Base-by-base conservation (phyloP, 768 basidiomycete species). In the Strobilomyces dryophilus region DNA sequence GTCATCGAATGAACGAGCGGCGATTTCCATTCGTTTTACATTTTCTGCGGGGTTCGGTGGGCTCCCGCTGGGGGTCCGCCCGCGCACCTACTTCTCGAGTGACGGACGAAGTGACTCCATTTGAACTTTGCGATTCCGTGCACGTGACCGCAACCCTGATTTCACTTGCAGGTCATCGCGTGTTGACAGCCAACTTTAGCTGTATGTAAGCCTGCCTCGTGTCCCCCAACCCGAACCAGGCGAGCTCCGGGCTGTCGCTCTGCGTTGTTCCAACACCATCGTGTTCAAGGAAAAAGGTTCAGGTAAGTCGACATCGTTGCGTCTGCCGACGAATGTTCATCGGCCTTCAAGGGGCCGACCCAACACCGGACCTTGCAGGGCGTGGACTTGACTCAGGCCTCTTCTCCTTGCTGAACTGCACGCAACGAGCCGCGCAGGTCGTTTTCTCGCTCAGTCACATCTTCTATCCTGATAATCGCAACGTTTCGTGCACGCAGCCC, bases 171-270 rank as follows among this genome's bases (percentile, higher is more conserved):
- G 14, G 26, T 21, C 46, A 45, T 49, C 60, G 51, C 58, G 54
- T 60, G 55, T 53, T 49, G 43, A 31, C 35, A 2, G 46, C 27
- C 17, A 39, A 44, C 55, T 45, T 32, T 42, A 32, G 17, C 36
- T 43, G 54, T 64, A 61, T 65, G 62, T 65, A 65, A 66, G 65
- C 62, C 40, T 46, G 59, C 67, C 66, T 65, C 67, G 66, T 69
- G 67, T 59, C 35, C 43, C 51, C 55, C 56, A 57, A 62, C 50
- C 52, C 45, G 59, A 67, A 65, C 60, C 48, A 60, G 47, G 60
- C 57, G 50, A 58, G 47, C 51, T 67, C 56, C 61, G 58, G 43
- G 56, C 51, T 56, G 56, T 55, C 54, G 52, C 56, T 53, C 53
- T 64, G 59, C 18, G 56, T 57, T 54, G 56, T 59, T 54, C 34